These are phyloP conservation scores for Solidago caesia DNA, from an alignment of 129 eudicot genomes.

Conservation along the genomic window DNA sequence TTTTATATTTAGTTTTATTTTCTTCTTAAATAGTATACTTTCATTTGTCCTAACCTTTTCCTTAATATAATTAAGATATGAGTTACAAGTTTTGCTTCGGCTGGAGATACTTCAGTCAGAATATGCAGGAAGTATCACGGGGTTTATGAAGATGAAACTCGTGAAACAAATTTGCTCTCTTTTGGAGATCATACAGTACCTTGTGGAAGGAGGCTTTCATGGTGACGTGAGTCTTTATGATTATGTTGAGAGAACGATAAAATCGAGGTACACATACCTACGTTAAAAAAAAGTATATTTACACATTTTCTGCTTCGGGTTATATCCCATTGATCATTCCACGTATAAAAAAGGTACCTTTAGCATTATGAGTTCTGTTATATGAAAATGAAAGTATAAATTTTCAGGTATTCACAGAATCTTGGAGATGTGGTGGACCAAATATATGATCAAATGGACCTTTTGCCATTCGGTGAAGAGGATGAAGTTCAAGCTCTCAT, in stretches of 20 bases:
- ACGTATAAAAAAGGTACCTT: background rate
- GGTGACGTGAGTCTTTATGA: conserved; percentile 77
- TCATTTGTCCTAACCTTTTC: conserved; percentile 31
- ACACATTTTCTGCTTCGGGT: background rate
- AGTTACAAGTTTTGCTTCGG: conserved; percentile 81
- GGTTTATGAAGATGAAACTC: conserved; percentile 56
- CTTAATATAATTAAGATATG: conserved; percentile 67
- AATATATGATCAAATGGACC: conserved; percentile 77
- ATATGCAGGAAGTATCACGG: conserved; percentile 45
- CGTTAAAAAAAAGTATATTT: background rate
- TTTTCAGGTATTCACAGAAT: conserved; percentile 60
- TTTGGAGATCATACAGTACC: conserved; percentile 77
- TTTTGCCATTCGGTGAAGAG: conserved; percentile 82
- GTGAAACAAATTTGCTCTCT: conserved; percentile 84
- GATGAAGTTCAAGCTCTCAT: conserved; percentile 53
- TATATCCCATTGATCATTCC: background rate
- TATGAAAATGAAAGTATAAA: background rate
- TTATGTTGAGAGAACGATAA: conserved; percentile 72
- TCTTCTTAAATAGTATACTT: conserved; percentile 1
- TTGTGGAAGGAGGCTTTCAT: conserved; percentile 86
- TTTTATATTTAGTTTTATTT: background rate
- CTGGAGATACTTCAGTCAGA: conserved; percentile 84
- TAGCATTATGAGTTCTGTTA: background rate
- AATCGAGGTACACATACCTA: conserved; percentile 52
- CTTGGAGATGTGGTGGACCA: conserved; percentile 63